Evolutionary conservation across 306 rosid genomes (phyloP).

Genomic region (Psophocarpus tetragonolobus): DNA sequence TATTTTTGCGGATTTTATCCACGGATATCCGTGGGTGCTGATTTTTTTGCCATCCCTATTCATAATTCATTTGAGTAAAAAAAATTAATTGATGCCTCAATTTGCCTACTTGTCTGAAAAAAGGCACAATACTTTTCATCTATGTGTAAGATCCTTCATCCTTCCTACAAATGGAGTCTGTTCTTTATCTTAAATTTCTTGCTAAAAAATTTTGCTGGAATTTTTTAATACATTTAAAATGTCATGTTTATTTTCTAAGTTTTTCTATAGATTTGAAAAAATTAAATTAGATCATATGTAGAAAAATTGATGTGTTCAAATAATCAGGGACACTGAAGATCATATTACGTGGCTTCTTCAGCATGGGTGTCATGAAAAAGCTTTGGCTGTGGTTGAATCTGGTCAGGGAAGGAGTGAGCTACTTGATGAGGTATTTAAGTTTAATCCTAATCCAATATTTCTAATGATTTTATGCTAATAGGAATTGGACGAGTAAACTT

Average conservation of each 20-base stretch:
- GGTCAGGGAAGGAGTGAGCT: conserved; percentile 97
- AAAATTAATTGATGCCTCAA: neutral
- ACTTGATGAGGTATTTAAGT: conserved; percentile 75
- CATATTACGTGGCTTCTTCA: conserved; percentile 98
- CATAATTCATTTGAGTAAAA: too few relatives aligned
- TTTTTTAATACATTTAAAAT: neutral
- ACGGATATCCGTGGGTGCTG: too few relatives aligned
- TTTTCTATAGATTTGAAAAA: conserved; percentile 14
- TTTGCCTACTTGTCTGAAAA: conserved; percentile 5
- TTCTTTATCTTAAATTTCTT: conserved; percentile 1
- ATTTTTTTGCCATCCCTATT: too few relatives aligned
- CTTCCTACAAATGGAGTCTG: neutral
- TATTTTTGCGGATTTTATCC: too few relatives aligned
- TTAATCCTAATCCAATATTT: conserved; percentile 20
- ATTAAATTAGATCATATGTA: neutral
- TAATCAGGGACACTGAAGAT: conserved; percentile 93
- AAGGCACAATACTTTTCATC: neutral
- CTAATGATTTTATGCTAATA: neutral
- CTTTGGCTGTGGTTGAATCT: conserved; percentile 96
- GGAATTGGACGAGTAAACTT: conserved; percentile 21
- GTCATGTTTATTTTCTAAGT: neutral
- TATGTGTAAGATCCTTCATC: conserved; percentile 11
- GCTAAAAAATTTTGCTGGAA: neutral
- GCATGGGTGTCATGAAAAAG: conserved; percentile 96
- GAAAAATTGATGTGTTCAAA: conserved; percentile 34